These are phyloP conservation scores for Ambrosiella cleistominuta DNA, from an alignment of 2,329 filamentous ascomycete genomes.

Conservation along the genomic window DNA sequence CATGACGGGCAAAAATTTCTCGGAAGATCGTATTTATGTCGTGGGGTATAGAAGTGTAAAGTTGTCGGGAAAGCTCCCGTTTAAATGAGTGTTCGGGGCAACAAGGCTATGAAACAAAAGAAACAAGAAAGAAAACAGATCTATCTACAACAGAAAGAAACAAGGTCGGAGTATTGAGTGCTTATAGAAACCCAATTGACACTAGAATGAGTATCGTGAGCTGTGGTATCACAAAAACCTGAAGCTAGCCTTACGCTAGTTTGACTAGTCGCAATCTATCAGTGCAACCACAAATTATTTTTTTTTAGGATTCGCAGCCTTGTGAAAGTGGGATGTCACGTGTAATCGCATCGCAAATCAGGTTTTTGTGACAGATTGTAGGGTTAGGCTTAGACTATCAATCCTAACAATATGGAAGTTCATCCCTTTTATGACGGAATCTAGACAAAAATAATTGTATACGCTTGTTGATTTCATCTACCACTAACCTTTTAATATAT, in stretches of 20 bases:
- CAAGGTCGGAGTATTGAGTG: background rate
- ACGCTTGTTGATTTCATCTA: too few relatives aligned
- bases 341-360: constrained; percentile 4
- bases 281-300: constrained; percentile 11
- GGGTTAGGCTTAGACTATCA: background rate
- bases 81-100: constrained; percentile 2
- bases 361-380: background rate
- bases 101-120: constrained; percentile 9
- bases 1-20: constrained; percentile 30
- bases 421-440: too few relatives aligned
- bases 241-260: constrained; percentile 10
- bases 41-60: background rate
- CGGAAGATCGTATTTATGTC: background rate
- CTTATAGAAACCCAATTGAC: constrained; percentile 9
- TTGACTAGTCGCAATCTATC: constrained; percentile 5
- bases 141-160: background rate
- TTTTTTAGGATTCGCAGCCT: constrained; percentile 12
- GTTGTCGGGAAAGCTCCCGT: constrained; percentile 9
- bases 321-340: constrained; percentile 10
- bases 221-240: constrained; percentile 1
- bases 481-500: too few relatives aligned
- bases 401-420: background rate
- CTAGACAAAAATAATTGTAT: too few relatives aligned
- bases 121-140: background rate
- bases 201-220: background rate